Evolutionary conservation across 495 filamentous ascomycete genomes (phyloP).

Genomic region (Aspergillus incahuasiensis): DNA sequence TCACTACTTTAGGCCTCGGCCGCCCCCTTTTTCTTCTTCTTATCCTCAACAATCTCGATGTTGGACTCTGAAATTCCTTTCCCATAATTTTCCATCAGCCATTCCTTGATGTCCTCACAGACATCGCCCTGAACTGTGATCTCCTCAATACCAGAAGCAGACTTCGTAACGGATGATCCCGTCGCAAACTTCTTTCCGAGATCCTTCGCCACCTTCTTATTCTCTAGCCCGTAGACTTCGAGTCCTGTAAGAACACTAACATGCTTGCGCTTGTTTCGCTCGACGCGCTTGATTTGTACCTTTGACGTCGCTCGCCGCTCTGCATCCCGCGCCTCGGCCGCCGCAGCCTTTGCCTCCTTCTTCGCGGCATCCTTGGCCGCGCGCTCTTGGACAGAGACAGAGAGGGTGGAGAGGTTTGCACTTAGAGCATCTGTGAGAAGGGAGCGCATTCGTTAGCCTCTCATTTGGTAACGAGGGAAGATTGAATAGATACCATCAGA

Average conservation of each 20-base stretch:
- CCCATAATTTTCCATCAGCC: slow-evolving; percentile 77
- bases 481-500: slow-evolving; percentile 59
- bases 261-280: slow-evolving; percentile 95
- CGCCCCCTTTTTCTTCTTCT: slow-evolving; percentile 64
- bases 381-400: slow-evolving; percentile 82
- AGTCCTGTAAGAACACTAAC: slow-evolving; percentile 87
- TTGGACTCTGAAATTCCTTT: slow-evolving; percentile 84
- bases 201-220: slow-evolving; percentile 73
- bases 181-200: slow-evolving; percentile 67
- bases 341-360: slow-evolving; percentile 87
- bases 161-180: slow-evolving; percentile 86
- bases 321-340: slow-evolving; percentile 71
- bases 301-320: slow-evolving; percentile 73
- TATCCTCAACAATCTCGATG: slow-evolving; percentile 88
- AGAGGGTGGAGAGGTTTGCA: slow-evolving; percentile 77
- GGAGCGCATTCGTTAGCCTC: not conserved
- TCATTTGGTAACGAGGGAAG: not conserved
- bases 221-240: slow-evolving; percentile 82
- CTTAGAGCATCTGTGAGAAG: slow-evolving; percentile 65
- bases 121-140: slow-evolving; percentile 98
- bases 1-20: slow-evolving; percentile 19
- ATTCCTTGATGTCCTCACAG: slow-evolving; percentile 90
- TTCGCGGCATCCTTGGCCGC: slow-evolving; percentile 92
- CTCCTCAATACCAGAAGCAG: slow-evolving; percentile 81
- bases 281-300: slow-evolving; percentile 89